Evolutionary conservation across 108 stramenopile species (phyloP).

Genomic region (Conticribra guillardii): DNA sequence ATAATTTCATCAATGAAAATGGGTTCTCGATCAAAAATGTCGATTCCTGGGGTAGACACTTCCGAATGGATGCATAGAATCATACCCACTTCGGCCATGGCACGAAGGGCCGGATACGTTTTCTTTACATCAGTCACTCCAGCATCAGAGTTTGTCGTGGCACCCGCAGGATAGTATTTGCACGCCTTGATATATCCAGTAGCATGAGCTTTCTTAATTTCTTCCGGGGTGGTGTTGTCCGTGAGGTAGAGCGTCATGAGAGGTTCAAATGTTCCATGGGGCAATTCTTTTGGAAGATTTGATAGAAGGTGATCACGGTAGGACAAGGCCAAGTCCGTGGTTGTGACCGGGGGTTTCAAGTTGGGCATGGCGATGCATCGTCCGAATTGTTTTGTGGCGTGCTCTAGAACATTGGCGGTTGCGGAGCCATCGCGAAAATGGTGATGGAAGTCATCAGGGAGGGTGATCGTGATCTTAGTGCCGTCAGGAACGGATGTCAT

Average conservation of each 20-base stretch:
- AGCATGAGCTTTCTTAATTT: constrained; percentile 81
- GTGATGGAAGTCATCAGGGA: constrained; percentile 97
- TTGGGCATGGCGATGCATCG: constrained; percentile 97
- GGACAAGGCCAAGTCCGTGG: constrained; percentile 81
- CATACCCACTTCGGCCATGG: constrained; percentile 94
- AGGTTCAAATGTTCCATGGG: constrained; percentile 66
- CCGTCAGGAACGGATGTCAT: constrained; percentile 37
- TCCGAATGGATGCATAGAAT: constrained; percentile 97
- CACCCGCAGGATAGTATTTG: constrained; percentile 99
- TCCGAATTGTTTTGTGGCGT: constrained; percentile 80
- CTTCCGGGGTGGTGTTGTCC: constrained; percentile 94
- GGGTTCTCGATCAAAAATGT: constrained; percentile 98
- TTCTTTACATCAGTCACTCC: constrained; percentile 95
- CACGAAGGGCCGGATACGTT: constrained; percentile 81
- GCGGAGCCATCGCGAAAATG: constrained; percentile 91
- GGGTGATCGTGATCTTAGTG: constrained; percentile 61
- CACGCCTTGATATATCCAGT: constrained; percentile 83
- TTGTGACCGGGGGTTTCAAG: constrained; percentile 95
- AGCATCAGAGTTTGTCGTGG: constrained; percentile 96
- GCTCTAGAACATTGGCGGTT: constrained; percentile 61
- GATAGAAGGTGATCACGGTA: constrained; percentile 89
- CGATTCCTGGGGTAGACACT: constrained; percentile 88
- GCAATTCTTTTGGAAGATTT: constrained; percentile 48
- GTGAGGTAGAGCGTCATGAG: constrained; percentile 98
- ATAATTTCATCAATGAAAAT: constrained; percentile 94